phyloP scores from a whole-genome alignment of 2,329 filamentous ascomycete genomes.

The Trichophyton mentagrophytes region DNA sequence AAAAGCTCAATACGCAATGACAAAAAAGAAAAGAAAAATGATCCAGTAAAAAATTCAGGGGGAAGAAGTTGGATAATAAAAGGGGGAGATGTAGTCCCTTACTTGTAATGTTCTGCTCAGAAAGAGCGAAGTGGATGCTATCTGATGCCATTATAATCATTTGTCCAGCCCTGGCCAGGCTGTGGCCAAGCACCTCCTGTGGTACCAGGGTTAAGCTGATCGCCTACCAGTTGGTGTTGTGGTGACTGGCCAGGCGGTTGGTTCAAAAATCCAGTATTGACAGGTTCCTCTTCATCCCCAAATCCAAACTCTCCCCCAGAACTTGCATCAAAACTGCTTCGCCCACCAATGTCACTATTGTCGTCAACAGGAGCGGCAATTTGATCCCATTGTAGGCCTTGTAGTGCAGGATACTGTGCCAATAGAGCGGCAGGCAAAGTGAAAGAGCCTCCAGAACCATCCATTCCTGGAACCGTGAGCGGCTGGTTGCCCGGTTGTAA shows the following conservation, averaged over 20 bases:
- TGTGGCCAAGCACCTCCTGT: conserved; percentile 6
- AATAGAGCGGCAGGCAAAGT: conserved; percentile 75
- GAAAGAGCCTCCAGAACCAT: conserved; percentile 48
- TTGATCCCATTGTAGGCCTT: conserved; percentile 76
- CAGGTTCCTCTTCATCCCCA: conserved; percentile 31
- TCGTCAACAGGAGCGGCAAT: conserved; percentile 49
- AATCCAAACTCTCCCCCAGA: conserved; percentile 33
- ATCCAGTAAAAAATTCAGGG: background rate
- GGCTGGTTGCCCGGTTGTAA: conserved; percentile 45
- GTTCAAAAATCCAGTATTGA: conserved; percentile 25
- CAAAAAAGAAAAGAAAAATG: background rate
- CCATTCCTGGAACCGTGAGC: conserved; percentile 48
- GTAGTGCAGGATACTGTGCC: conserved; percentile 86
- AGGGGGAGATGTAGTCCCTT: background rate
- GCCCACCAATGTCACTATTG: conserved; percentile 48
- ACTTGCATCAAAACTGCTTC: conserved; percentile 38
- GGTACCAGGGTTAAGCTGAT: conserved; percentile 19
- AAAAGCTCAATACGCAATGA: background rate
- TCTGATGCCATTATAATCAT: conserved; percentile 2
- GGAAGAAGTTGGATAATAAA: background rate
- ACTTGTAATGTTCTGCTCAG: background rate
- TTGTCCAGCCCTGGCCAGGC: conserved; percentile 4
- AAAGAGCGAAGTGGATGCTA: background rate
- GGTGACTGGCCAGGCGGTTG: conserved; percentile 14
- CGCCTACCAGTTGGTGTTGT: conserved; percentile 11